Conservation (phyloP, 768 basidiomycete species). For the Pholiota molesta region DNA sequence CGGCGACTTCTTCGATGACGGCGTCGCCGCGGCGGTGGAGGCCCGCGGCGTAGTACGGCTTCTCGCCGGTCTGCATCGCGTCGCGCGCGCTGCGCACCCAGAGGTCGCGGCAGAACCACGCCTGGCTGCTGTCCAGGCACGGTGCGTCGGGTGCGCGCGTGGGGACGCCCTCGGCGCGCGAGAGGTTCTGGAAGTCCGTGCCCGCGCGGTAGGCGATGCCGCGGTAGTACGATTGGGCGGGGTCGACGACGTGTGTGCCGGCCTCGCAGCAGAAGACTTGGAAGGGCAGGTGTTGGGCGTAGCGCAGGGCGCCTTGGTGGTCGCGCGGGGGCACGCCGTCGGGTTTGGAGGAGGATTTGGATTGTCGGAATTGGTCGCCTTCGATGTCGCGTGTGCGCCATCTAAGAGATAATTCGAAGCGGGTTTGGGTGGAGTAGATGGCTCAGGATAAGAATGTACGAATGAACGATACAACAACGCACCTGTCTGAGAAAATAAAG, state of each 20-base stretch:
- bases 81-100: slow-evolving; percentile 90
- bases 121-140: slow-evolving; percentile 95
- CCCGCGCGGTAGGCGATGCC: slow-evolving; percentile 87
- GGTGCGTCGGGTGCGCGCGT: slow-evolving; percentile 76
- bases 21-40: slow-evolving; percentile 33
- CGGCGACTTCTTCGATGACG: slow-evolving; percentile 37
- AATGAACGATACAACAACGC: slow-evolving; percentile 23
- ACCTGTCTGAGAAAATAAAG: slow-evolving; percentile 98
- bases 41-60: slow-evolving; percentile 37
- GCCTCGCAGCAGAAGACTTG: slow-evolving; percentile 99
- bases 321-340: slow-evolving; percentile 95
- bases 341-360: slow-evolving; percentile 88
- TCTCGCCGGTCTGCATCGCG: slow-evolving; percentile 63
- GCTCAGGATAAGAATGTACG: too few species aligned
- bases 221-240: slow-evolving; percentile 93
- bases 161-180: slow-evolving; percentile 54
- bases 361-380: slow-evolving; percentile 97
- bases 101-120: slow-evolving; percentile 97
- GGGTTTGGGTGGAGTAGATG: slow-evolving; percentile 3
- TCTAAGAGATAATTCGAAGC: slow-evolving; percentile 37
- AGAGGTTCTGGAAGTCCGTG: slow-evolving; percentile 79
- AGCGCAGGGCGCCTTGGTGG: slow-evolving; percentile 75
- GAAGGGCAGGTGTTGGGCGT: slow-evolving; percentile 92
- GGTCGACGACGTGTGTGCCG: slow-evolving; percentile 96
- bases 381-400: slow-evolving; percentile 99